Conservation (phyloP, 306 rosid genomes). For the Leucaena leucocephala region DNA sequence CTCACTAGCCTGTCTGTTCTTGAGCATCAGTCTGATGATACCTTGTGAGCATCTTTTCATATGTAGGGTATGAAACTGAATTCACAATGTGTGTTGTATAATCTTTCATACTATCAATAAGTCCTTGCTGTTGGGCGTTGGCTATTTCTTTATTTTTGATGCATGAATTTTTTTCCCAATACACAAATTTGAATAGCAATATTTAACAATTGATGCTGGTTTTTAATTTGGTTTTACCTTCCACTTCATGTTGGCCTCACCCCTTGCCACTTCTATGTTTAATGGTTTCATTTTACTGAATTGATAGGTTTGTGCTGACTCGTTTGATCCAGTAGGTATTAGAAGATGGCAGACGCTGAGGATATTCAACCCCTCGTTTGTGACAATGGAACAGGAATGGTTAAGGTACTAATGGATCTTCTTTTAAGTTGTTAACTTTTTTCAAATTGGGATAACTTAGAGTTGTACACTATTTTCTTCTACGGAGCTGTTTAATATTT, state of each 20-base stretch:
- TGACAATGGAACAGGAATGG: constrained; percentile 99
- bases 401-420: constrained; percentile 61
- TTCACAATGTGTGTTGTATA: background rate
- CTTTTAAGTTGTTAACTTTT: background rate
- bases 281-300: constrained; percentile 17
- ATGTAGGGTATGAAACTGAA: background rate
- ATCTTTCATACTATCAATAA: background rate
- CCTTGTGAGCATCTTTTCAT: background rate
- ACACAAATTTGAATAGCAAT: background rate
- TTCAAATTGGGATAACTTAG: background rate
- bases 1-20: background rate
- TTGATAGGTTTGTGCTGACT: constrained; percentile 16
- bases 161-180: background rate
- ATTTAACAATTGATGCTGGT: background rate
- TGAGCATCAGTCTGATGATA: background rate
- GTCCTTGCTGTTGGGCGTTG: background rate
- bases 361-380: constrained; percentile 99
- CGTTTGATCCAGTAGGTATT: constrained; percentile 39
- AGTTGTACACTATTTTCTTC: background rate
- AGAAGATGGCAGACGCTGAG: constrained; percentile 94
- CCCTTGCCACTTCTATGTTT: background rate
- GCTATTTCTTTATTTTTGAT: background rate
- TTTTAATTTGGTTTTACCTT: constrained; percentile 1
- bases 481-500: constrained; percentile 15
- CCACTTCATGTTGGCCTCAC: background rate